Evolutionary conservation across 1,139 yeast genomes (phyloP), one percentile per base, ranked within the genome.

Genomic region (Candida buenavistaensis): DNA sequence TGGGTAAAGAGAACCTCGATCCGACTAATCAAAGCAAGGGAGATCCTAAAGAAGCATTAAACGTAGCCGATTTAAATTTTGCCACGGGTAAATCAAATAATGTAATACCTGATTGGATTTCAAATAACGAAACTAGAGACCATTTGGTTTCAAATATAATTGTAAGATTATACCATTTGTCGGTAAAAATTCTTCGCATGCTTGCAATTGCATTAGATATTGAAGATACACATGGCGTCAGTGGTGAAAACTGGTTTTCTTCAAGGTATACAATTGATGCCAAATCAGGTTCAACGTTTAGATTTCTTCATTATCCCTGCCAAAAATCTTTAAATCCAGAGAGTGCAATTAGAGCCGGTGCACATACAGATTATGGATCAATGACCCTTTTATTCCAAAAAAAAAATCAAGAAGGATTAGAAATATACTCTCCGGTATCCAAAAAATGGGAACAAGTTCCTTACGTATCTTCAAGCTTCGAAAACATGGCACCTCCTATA

Each of bases 341-440:
- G 40, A 68, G 72, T 14, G 69, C 63, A n/a, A 74, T 82, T 30
- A 66, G 94, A 34, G 94, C 94, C 3, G 95, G 95, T 20, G 94
- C 94, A 1, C 95, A 86, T 48, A 84, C 95, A 0, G 95, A 85
- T 53, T 85, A 82, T 52, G 94, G 94, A 0, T 70, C 86, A 0
- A 55, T 83, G 45, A 85, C 95, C 0, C 60, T 83, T 24, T 62
- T 85, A 30, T 81, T 85, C 54, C 95, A 85, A 54, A 75, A 75
- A 40, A 69, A 74, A 37, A 76, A 80, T 32, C 85, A 84, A 50
- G 88, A 82, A 48, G 95, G 95, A 0, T 64, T 85, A 33, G 90
- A 85, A 50, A 72, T 85, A 14, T 64, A 68, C 38, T 72, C 81
- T 3, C 81, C 80, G 1, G 62, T 69, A 7, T 56, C 72, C 21